These are phyloP conservation scores for Cladosporium sp. DNA, from an alignment of 2,329 filamentous ascomycete species.

Conservation along the genomic window DNA sequence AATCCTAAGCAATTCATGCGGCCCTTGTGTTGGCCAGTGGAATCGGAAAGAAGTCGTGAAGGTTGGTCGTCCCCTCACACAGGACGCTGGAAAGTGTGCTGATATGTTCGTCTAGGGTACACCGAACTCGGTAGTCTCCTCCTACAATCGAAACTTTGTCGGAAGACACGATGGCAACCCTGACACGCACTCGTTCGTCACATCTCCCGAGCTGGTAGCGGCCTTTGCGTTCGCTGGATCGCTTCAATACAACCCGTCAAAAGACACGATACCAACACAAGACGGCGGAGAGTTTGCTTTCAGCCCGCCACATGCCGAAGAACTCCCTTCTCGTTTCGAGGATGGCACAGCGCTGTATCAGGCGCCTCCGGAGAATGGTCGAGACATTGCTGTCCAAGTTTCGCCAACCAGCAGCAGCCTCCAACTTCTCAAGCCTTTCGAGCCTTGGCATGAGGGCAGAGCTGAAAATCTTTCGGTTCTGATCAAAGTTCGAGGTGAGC, in stretches of 20 bases:
- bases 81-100: slow-evolving; percentile 19
- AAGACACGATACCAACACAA: slow-evolving; percentile 87
- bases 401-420: slow-evolving; percentile 90
- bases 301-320: slow-evolving; percentile 72
- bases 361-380: slow-evolving; percentile 80
- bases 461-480: slow-evolving; percentile 80
- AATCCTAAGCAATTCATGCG: slow-evolving; percentile 93
- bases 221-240: slow-evolving; percentile 80
- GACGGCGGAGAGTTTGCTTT: slow-evolving; percentile 95
- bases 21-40: slow-evolving; percentile 69
- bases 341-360: slow-evolving; percentile 92
- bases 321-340: slow-evolving; percentile 80
- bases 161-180: slow-evolving; percentile 96
- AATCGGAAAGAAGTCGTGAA: slow-evolving; percentile 70
- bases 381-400: slow-evolving; percentile 72
- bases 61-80: slow-evolving; percentile 5
- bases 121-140: slow-evolving; percentile 94
- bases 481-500: slow-evolving; percentile 96
- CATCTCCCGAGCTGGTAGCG: slow-evolving; percentile 85
- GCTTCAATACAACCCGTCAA: slow-evolving; percentile 91
- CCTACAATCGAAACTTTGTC: slow-evolving; percentile 99
- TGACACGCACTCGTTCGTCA: slow-evolving; percentile 89
- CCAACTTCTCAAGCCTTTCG: slow-evolving; percentile 84
- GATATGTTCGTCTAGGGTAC: slow-evolving; percentile 89
- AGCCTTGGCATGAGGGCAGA: slow-evolving; percentile 90